Base-by-base conservation (phyloP, 1,139 yeast species). In the Pneumocystis wakefieldiae region DNA sequence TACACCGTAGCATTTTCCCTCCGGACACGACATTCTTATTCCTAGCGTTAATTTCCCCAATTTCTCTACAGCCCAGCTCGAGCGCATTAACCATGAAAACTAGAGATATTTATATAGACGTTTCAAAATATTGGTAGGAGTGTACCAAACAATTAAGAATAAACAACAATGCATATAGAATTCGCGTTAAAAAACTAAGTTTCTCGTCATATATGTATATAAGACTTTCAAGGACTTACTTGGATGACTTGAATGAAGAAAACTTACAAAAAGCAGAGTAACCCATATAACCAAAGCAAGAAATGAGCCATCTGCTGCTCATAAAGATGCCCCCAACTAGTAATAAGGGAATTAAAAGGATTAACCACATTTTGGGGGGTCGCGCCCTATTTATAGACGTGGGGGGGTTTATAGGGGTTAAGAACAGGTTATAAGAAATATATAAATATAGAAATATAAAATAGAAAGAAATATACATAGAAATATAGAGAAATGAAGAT, bases 1-100 rank as follows among this genome's bases (percentile, higher is more conserved):
- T 74, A 92, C 94, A 64, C 97, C 95, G 59, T 83, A 83, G 76
- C 98, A 94, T 70, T 89, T 90, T 59, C 85, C 85, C 10, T 92
- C 95, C 61, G 65, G 64, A 24, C 96, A 90, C 64, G 85, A 85
- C 67, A 85, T 80, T 68, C 82, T 81, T 57, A 90, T 88, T 63
- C 73, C 73, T 74, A 85, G 81, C 0, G 90, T 80, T 10, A 92
- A 80, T 67, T 81, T 81, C 67, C 87, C 96, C 12, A 92, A 81
- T 74, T 87, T 83, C 66, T 83, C 80, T 37, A 86, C 80, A 2
- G 94, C 84, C 74, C 88, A 86, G 67, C 90, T 91, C 29, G 95
- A 84, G 66, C 94, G 80, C 76, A 89, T 88, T 6, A 89, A 77
- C 99, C 99, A 92, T 15, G 97, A 87, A 38, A 92, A 67, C 68